Conservation (phyloP, 352 stramenopile species). For the Paralagenidium karlingii region DNA sequence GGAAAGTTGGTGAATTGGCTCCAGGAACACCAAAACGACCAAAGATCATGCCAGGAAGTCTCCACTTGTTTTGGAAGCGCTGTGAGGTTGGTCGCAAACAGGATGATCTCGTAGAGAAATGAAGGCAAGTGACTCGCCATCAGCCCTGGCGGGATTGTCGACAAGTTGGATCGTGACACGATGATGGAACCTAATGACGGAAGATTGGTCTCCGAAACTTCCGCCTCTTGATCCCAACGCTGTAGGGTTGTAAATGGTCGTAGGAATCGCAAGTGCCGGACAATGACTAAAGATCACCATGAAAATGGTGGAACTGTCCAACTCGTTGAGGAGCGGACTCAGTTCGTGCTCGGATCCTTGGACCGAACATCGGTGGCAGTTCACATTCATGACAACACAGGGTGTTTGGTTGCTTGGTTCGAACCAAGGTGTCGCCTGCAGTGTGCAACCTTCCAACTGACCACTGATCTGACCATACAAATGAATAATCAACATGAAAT, state of each 20-base stretch:
- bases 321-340: constrained; percentile 5
- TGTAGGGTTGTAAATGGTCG: no score
- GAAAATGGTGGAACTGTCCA: constrained; percentile 11
- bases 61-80: constrained; percentile 19
- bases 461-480: constrained; percentile 9
- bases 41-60: constrained; percentile 17
- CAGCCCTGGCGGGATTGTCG: constrained; percentile 16
- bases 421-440: constrained; percentile 23
- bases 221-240: no score
- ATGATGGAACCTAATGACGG: constrained; percentile 17
- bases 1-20: no score
- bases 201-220: constrained; percentile 16
- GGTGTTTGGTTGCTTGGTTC: constrained; percentile 11
- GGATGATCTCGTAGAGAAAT: constrained; percentile 9
- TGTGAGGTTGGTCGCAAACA: constrained; percentile 18
- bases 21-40: no score
- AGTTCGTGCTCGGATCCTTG: constrained; percentile 13
- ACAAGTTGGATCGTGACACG: constrained; percentile 12
- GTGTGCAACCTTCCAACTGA: constrained; percentile 5
- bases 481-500: no score
- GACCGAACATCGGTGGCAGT: constrained; percentile 10
- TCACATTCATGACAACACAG: constrained; percentile 20
- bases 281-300: constrained; percentile 19
- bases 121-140: constrained; percentile 17
- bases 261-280: constrained; percentile 11